Evolutionary conservation across 768 basidiomycete genomes (phyloP), one percentile per base, ranked within the genome.

Genomic region (Russula griseocarnosa): DNA sequence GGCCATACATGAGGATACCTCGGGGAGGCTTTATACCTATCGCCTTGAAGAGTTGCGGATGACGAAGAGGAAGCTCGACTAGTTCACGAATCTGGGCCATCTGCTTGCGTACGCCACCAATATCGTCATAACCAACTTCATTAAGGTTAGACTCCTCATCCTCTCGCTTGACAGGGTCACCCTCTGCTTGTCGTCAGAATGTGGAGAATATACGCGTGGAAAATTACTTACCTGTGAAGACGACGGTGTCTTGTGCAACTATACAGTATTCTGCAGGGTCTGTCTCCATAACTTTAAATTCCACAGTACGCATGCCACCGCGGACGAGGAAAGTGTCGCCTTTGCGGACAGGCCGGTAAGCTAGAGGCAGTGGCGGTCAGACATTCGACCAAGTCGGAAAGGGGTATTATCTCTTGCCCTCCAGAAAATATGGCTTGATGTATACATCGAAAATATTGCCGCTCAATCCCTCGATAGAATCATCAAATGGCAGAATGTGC

Each of bases 21-120:
- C 96, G 89, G 26, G 96, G 96, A 36, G 97, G 97, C 76, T 98
- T 99, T 84, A 99, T 99, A 85, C 97, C 97, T 74, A 99, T 99
- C 28, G 95, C 95, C 75, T 99, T 99, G 88, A 98, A 99, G 16
- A 99, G 85, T 78, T 98, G 95, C 49, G 97, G 97, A 77, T 99
- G 97, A 63, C 97, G 94, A 49, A 98, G 83, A 36, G 97, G 97
- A 3, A 99, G 82, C 76, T 99, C 97, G 68, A 98, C 97, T 44
- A 99, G 87, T 81, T 98, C 97, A 76, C 97, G 94, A 66, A 99
- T 98, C 75, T 98, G 96, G 3, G 96, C 96, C 90, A 98, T 93
- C 76, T 99, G 97, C 75, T 99, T 99, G 72, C 97, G 86, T 81
- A 96, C 98, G 47, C 97, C 97, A 79, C 97, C 97, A 70, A 99